Evolutionary conservation across 169 alveolate species (phyloP).

Genomic region (Plasmodium blacklocki): DNA sequence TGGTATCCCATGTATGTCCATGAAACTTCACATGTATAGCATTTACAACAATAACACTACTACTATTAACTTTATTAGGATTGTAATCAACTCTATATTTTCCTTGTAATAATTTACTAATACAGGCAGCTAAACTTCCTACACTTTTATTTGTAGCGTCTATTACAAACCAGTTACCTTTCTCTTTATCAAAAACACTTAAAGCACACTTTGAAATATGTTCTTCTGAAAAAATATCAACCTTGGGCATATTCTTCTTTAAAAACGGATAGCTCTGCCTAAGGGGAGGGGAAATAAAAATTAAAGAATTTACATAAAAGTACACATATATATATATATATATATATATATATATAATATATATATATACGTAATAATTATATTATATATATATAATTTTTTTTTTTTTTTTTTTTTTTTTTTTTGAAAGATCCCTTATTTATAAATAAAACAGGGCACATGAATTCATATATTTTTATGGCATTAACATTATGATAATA

Average conservation of each 20-base stretch:
- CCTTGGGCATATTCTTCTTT: slow-evolving; percentile 89
- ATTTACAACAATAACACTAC: slow-evolving; percentile 92
- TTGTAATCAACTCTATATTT: slow-evolving; percentile 84
- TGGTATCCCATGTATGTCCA: slow-evolving; percentile 95
- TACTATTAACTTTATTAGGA: slow-evolving; percentile 85
- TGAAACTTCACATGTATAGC: slow-evolving; percentile 89
- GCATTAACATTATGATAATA: not conserved
- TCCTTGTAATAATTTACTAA: slow-evolving; percentile 83
- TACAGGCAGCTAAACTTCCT: slow-evolving; percentile 84
- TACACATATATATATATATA: not conserved
- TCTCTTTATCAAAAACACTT: slow-evolving; percentile 86
- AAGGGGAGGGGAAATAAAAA: not conserved
- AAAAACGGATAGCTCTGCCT: slow-evolving; percentile 89
- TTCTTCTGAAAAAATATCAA: slow-evolving; percentile 86
- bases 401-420: not conserved
- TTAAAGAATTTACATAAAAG: not conserved
- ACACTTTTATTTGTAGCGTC: slow-evolving; percentile 89
- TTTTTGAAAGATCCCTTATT: too few relatives aligned
- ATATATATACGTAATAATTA: not conserved
- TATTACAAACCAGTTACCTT: slow-evolving; percentile 89
- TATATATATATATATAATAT: not conserved
- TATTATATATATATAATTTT: not conserved
- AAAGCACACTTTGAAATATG: slow-evolving; percentile 86
- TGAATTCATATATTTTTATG: not conserved
- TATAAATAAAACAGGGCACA: too few relatives aligned